phyloP scores from a whole-genome alignment of 164 flowering plant genomes.

The Umbellularia californica region DNA sequence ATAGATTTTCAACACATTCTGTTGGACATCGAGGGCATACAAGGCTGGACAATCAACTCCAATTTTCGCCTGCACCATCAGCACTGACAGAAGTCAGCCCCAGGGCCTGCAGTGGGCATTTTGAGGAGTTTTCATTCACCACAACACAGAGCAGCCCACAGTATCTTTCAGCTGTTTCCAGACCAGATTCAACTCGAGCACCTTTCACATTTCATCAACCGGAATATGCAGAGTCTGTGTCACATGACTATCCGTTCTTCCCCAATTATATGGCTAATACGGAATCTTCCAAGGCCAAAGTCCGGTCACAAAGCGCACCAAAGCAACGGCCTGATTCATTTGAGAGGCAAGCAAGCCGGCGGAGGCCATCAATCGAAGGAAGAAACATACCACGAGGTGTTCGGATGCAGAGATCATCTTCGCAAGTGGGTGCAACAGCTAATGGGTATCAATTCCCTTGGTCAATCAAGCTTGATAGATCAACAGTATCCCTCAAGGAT shows the following conservation, averaged over 20 bases:
- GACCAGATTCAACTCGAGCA: conserved; percentile 37
- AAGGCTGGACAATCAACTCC: conserved; percentile 40
- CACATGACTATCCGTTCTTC: conserved; percentile 54
- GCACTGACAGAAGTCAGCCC: conserved; percentile 73
- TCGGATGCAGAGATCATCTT: conserved; percentile 86
- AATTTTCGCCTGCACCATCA: conserved; percentile 68
- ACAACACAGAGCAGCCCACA: conserved; percentile 87
- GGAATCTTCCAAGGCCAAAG: conserved; percentile 82
- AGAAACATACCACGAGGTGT: conserved; percentile 68
- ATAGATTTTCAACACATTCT: conserved; percentile 39
- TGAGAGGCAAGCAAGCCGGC: conserved; percentile 67
- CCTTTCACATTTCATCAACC: conserved; percentile 48
- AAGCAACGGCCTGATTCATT: conserved; percentile 67
- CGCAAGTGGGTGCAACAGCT: conserved; percentile 61
- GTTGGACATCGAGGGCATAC: conserved; percentile 20
- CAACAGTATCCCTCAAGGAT: conserved; percentile 62
- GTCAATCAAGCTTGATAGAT: conserved; percentile 79
- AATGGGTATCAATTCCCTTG: conserved; percentile 70
- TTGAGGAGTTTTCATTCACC: conserved; percentile 60
- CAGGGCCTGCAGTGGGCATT: conserved; percentile 67
- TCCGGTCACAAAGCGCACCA: conserved; percentile 91
- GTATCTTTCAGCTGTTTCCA: conserved; percentile 52
- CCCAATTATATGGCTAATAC: conserved; percentile 99
- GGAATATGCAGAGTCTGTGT: conserved; percentile 58
- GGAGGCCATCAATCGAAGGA: conserved; percentile 70